Conservation (phyloP, 495 filamentous ascomycete genomes). For the Penicillium egyptiacum region DNA sequence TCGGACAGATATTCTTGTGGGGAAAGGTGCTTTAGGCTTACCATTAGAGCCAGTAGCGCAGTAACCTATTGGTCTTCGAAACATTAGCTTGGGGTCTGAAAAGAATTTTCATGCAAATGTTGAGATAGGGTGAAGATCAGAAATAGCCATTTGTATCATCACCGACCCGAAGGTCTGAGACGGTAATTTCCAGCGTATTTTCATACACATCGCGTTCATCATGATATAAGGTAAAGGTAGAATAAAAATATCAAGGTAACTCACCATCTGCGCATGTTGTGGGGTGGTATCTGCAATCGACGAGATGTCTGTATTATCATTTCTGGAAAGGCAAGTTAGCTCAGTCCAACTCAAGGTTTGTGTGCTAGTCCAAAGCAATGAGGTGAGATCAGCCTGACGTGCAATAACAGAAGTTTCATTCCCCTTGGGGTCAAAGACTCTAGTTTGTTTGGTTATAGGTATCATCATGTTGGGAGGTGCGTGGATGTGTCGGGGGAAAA, state of each 20-base stretch:
- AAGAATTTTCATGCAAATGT: slow-evolving; percentile 13
- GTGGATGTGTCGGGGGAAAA: slow-evolving; percentile 13
- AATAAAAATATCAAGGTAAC: slow-evolving; percentile 15
- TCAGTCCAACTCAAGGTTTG: slow-evolving; percentile 18
- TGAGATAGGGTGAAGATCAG: slow-evolving; percentile 55
- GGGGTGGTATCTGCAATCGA: neutral
- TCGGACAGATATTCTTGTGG: slow-evolving; percentile 34
- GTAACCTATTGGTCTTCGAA: slow-evolving; percentile 20
- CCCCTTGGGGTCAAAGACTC: slow-evolving; percentile 96
- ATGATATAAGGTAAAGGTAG: slow-evolving; percentile 40
- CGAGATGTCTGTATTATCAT: slow-evolving; percentile 12
- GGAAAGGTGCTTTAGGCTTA: slow-evolving; percentile 31
- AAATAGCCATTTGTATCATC: slow-evolving; percentile 88
- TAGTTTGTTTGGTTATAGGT: slow-evolving; percentile 94
- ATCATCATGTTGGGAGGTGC: slow-evolving; percentile 57
- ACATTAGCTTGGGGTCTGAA: slow-evolving; percentile 27
- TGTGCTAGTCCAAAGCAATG: slow-evolving; percentile 20
- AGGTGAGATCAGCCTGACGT: slow-evolving; percentile 97
- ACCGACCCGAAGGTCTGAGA: slow-evolving; percentile 75
- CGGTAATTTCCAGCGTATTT: slow-evolving; percentile 99
- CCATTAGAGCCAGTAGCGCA: slow-evolving; percentile 19
- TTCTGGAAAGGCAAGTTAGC: slow-evolving; percentile 32
- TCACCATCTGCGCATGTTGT: slow-evolving; percentile 26
- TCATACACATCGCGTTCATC: slow-evolving; percentile 76
- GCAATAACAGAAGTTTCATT: slow-evolving; percentile 92